These are phyloP conservation scores for Cyclotella choctawhatcheeana DNA, from an alignment of 108 stramenopile genomes.

Conservation along the genomic window DNA sequence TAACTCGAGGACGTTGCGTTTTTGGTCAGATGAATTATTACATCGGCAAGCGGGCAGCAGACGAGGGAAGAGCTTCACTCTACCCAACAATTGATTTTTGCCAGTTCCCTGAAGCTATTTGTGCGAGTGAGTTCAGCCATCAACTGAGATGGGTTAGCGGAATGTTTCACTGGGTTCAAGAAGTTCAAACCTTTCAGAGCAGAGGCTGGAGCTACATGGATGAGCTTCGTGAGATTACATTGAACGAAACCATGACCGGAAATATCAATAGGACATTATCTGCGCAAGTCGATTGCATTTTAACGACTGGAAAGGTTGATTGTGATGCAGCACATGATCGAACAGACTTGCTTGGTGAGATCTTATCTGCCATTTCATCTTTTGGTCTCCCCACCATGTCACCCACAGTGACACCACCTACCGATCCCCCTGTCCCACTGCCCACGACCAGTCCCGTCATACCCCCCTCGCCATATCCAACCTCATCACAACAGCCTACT, in stretches of 20 bases:
- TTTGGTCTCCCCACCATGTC: slow-evolving; percentile 22
- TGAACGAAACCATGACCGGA: background rate
- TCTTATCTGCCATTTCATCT: slow-evolving; percentile 10
- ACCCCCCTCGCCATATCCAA: slow-evolving; percentile 11
- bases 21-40: slow-evolving; percentile 43
- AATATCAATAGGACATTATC: slow-evolving; percentile 1
- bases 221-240: slow-evolving; percentile 5
- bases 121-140: slow-evolving; percentile 18
- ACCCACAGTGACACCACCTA: slow-evolving; percentile 26
- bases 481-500: slow-evolving; percentile 23
- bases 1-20: slow-evolving; percentile 33
- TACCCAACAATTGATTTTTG: slow-evolving; percentile 42
- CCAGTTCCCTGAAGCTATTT: slow-evolving; percentile 20
- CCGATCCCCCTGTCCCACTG: slow-evolving; percentile 8
- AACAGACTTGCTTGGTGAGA: slow-evolving; percentile 9
- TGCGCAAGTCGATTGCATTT: slow-evolving; percentile 32
- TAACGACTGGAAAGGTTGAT: slow-evolving; percentile 28
- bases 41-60: slow-evolving; percentile 33
- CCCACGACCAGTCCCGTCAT: slow-evolving; percentile 20
- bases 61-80: slow-evolving; percentile 19
- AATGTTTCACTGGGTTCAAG: slow-evolving; percentile 42
- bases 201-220: slow-evolving; percentile 29
- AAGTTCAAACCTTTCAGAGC: slow-evolving; percentile 22
- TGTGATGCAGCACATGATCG: slow-evolving; percentile 25
- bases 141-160: slow-evolving; percentile 32